Evolutionary conservation across 768 basidiomycete species (phyloP), one percentile per base, ranked within the genome.

Genomic region (Mycena epipterygia): DNA sequence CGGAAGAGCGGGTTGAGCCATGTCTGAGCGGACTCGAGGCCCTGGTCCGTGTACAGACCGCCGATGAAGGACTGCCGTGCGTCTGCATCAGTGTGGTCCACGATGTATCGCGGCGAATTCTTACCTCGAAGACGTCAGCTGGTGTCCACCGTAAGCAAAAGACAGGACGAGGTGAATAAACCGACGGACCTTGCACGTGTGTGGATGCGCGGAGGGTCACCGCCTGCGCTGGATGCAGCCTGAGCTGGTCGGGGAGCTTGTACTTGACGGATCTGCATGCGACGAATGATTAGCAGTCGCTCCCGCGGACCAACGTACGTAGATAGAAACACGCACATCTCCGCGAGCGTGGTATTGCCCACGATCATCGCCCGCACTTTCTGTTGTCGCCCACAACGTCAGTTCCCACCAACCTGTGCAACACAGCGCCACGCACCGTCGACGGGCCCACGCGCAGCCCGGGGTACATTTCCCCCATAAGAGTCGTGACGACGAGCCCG

Each of bases 61-160:
- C 93, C 94, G 33, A 95, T 87, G 77, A 90, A 95, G 3, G 94
- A 88, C 93, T 95, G 72, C 27, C 39, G 29, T 9, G 27, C n/a
- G 44, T 37, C 17, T 17, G 44, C 37, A 8, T 21, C 16, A 37
- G 23, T 12, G 8, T 17, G 42, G 19, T 53, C 39, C 12, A 51
- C 14, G 13, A 64, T n/a, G 39, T 17, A 17, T 17, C 4, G 16
- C 14, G n/a, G 21, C 5, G 5, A 44, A 44, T 35, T 78, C 83
- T 73, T 74, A 92, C 93, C 87, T 95, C 94, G 74, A 95, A 92
- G 27, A 94, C 84, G 75, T 95, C 92, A 56, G 94, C 94, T 94
- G 59, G 53, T 69, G 56, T 33, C 23, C 51, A 42, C 16, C 49
- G 37, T 67, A 33, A 27, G 53, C 51, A 64, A 64, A 58, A 51